Conservation (phyloP, 164 flowering plant genomes). For the Chimonanthus praecox region DNA sequence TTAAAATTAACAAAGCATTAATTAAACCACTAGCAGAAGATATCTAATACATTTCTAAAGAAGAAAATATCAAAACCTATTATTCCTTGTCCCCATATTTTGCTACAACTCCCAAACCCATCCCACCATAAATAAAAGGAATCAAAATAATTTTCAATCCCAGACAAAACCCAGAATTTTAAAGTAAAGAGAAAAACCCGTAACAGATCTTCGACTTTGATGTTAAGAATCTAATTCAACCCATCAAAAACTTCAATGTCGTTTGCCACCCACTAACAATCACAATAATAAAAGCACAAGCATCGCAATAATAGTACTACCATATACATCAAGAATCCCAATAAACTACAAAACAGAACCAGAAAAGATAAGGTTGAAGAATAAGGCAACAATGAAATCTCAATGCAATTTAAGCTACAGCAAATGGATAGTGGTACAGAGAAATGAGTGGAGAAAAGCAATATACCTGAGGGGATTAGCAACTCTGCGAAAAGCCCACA, state of each 20-base stretch:
- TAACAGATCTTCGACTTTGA: not conserved
- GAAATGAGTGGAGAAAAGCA: constrained; percentile 1
- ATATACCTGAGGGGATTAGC: constrained; percentile 41
- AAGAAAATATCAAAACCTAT: too few relatives aligned
- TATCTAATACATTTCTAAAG: too few relatives aligned
- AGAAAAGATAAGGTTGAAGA: not conserved
- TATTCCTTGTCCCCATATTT: too few relatives aligned
- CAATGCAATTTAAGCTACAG: not conserved
- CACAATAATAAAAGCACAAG: not conserved
- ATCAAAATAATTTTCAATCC: too few relatives aligned
- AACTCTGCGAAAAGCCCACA: constrained; percentile 66
- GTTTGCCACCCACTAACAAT: not conserved
- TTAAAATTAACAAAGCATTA: too few relatives aligned
- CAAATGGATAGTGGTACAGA: not conserved
- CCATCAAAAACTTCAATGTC: not conserved
- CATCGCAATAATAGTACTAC: not conserved
- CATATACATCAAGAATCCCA: not conserved
- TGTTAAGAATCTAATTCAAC: not conserved
- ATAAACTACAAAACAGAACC: not conserved
- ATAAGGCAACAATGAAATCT: not conserved
- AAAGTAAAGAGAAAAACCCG: not conserved
- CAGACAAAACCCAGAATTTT: too few relatives aligned
- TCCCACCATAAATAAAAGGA: too few relatives aligned
- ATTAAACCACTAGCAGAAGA: too few relatives aligned
- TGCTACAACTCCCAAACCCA: too few relatives aligned